Percentiles rank a stretch among this genome's conserved stretches.
phyloP scores from a whole-genome alignment of 78 protist genomes.

The Chrysochromulina parva region DNA sequence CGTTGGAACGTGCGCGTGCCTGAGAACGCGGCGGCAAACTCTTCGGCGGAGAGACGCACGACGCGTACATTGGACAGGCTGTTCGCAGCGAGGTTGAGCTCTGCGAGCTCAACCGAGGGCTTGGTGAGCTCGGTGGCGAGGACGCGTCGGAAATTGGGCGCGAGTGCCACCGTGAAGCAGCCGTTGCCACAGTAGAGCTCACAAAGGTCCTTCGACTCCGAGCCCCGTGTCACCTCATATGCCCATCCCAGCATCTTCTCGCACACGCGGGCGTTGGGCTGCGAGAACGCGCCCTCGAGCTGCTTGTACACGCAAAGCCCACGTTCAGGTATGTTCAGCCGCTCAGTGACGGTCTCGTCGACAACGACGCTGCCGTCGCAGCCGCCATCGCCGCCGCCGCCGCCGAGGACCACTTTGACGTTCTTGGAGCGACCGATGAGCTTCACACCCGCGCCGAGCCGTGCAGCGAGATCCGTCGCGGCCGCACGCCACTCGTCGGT shows the following conservation, averaged over 20 bases:
- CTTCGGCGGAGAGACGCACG: background rate
- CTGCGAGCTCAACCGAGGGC: background rate
- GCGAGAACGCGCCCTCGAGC: background rate
- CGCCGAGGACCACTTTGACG: no score
- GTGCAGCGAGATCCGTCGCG: no score
- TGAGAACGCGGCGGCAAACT: no score
- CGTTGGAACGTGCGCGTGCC: no score
- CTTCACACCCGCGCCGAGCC: no score
- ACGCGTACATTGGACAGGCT: background rate
- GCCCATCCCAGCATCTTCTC: background rate
- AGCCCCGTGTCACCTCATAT: background rate
- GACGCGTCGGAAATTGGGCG: background rate
- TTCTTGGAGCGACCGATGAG: no score
- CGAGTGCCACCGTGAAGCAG: slow-evolving; percentile 7
- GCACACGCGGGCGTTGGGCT: background rate
- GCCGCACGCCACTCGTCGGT: no score
- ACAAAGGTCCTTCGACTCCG: no score
- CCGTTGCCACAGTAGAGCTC: slow-evolving; percentile 3
- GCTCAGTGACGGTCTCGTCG: no score
- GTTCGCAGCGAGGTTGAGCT: background rate
- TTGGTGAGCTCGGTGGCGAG: background rate
- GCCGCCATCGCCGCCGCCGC: no score
- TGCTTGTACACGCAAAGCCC: background rate
- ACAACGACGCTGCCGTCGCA: no score
- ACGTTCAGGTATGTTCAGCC: no score